These are phyloP conservation scores for Colletotrichum cuscutae DNA, from an alignment of 2,329 filamentous ascomycete species.

Conservation along the genomic window DNA sequence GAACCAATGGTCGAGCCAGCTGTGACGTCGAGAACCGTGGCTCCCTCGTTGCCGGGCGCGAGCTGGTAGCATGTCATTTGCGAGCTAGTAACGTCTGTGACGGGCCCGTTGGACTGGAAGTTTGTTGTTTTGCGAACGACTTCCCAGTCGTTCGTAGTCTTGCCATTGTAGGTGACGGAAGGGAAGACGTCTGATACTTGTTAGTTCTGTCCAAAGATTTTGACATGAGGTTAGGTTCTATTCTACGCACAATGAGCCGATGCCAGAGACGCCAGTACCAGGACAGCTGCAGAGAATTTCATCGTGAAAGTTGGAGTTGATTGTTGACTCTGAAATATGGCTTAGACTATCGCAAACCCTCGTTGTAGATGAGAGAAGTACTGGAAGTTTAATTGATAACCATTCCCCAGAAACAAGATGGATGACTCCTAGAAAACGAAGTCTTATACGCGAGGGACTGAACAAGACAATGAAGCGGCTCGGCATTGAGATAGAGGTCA, in stretches of 20 bases:
- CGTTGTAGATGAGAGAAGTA: neutral
- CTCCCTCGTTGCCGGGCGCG: slow-evolving; percentile 52
- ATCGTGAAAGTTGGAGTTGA: neutral
- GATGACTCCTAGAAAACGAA: neutral
- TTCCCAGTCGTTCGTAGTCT: slow-evolving; percentile 53
- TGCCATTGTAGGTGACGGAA: slow-evolving; percentile 46
- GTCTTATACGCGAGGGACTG: neutral
- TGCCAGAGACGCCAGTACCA: slow-evolving; percentile 33
- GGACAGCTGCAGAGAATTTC: neutral
- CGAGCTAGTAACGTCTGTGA: slow-evolving; percentile 57
- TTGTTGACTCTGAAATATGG: neutral
- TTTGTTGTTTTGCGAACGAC: slow-evolving; percentile 59
- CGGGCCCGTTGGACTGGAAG: slow-evolving; percentile 60
- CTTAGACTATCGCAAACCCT: neutral
- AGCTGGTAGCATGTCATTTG: slow-evolving; percentile 64
- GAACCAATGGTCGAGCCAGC: slow-evolving; percentile 38
- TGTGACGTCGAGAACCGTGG: slow-evolving; percentile 48
- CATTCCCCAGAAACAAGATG: neutral
- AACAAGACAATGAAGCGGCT: neutral
- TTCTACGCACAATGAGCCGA: slow-evolving; percentile 51
- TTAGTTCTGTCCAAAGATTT: neutral
- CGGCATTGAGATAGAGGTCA: neutral
- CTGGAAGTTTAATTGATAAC: neutral
- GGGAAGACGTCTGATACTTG: slow-evolving; percentile 51
- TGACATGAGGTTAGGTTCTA: no score